Percentiles rank a stretch among this genome's conserved stretches.
Evolutionary conservation across 306 rosid species (phyloP).

Genomic region (Dalbergia oliveri): DNA sequence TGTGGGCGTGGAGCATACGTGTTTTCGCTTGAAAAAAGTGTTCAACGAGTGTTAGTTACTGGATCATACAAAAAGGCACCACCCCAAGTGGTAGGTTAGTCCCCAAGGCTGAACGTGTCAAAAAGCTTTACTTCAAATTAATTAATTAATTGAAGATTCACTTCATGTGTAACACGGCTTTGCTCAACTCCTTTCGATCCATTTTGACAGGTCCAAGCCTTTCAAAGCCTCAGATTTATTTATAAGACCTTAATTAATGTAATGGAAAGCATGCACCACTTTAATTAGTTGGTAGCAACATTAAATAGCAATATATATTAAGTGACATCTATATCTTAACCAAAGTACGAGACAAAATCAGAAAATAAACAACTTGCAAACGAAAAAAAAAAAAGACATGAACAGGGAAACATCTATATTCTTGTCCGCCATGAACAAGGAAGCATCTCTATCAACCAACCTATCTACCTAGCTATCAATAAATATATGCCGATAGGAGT

Average conservation of each 20-base stretch:
- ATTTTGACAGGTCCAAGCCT: conserved; percentile 30
- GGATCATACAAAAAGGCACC: not conserved
- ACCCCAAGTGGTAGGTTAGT: conserved; percentile 1
- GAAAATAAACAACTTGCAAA: not conserved
- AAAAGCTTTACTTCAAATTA: conserved; percentile 16
- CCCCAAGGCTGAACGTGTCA: conserved; percentile 29
- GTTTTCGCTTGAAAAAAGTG: conserved; percentile 6
- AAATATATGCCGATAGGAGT: too few relatives aligned
- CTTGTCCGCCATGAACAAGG: not conserved
- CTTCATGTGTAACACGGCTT: conserved; percentile 31
- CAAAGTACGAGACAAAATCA: not conserved
- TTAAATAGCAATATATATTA: not conserved
- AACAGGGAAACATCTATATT: not conserved
- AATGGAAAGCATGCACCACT: not conserved
- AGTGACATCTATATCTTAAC: conserved; percentile 13
- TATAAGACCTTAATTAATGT: not conserved
- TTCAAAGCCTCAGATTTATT: not conserved
- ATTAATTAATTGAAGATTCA: not conserved
- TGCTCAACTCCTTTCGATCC: not conserved
- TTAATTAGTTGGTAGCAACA: conserved; percentile 25
- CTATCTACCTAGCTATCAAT: not conserved
- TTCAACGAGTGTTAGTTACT: conserved; percentile 8
- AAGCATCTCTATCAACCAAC: not conserved
- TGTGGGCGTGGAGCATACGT: conserved; percentile 12
- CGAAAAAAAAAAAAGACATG: not conserved